Base-by-base conservation (phyloP, 2,329 filamentous ascomycete genomes). In the Stachybotrys chartarum region DNA sequence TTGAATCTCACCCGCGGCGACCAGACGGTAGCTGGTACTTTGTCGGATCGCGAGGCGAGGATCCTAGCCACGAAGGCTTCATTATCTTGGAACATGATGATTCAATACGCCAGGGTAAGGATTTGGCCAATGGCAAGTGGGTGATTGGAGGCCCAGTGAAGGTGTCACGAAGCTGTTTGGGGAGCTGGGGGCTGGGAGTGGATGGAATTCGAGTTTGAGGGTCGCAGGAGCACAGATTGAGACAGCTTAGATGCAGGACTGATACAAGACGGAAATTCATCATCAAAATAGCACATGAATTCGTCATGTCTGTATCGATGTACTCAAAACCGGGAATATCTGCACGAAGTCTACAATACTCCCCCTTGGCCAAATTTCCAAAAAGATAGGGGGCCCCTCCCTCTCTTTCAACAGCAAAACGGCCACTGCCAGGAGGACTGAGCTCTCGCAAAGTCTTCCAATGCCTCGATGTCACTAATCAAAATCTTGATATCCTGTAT, bases 121-220 rank as follows among this genome's bases (percentile, higher is more conserved):
- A 18, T 54, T 56, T n/a, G 55, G 64, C 18, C 57, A 59, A 56
- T 65, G 62, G 63, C 61, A 63, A 48, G 59, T 65, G 17, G 62
- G 60, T 35, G 56, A 60, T 32, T 63, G 62, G 63, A 63, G 62
- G 56, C 62, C 62, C 12, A 54, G 54, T 31, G 50, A 58, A 46
- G 35, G 53, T 52, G 57, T 63, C 51, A 52, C 62, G 56, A 53
- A 46, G 17, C 48, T 61, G 17, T 62, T 64, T 47, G 57, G 59
- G 56, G 55, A 45, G 48, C 53, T 63, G 31, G 61, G 60, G 52
- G 55, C 47, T 59, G 61, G 56, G 56, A 61, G 53, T 63, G 59
- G 60, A 52, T 63, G 11, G 58, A 62, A 5, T 10, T 42, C 5
- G 14, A 42, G 35, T 3, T 10, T 10, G 35, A 42, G 35, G 35